phyloP scores from a whole-genome alignment of 352 stramenopile genomes.

The Pythium sukuiense region DNA sequence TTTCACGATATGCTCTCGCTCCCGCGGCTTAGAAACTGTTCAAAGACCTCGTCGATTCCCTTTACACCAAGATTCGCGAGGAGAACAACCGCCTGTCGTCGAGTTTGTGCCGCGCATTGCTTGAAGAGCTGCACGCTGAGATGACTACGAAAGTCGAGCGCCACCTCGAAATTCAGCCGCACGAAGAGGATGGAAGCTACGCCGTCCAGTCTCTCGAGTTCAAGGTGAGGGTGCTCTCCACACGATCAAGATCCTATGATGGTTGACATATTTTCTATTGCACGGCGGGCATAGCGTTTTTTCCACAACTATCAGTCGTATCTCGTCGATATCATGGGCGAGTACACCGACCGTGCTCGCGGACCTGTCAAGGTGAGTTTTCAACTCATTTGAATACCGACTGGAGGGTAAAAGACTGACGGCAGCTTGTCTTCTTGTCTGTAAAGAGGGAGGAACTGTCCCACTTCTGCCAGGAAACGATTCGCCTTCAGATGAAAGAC shows the following conservation, averaged over 20 bases:
- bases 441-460: constrained; percentile 66
- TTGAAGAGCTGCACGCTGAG: constrained; percentile 50
- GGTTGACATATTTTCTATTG: not conserved
- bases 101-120: constrained; percentile 53
- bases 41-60: constrained; percentile 65
- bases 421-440: not conserved
- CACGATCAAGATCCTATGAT: not conserved
- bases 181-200: constrained; percentile 59
- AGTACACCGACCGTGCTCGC: constrained; percentile 66
- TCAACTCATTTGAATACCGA: too few species aligned
- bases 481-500: constrained; percentile 52
- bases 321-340: constrained; percentile 66
- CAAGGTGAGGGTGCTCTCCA: constrained; percentile 43
- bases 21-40: constrained; percentile 64
- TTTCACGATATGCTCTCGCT: not conserved
- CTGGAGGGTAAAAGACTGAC: too few species aligned
- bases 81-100: constrained; percentile 72
- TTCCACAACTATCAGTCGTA: constrained; percentile 71
- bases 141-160: constrained; percentile 62
- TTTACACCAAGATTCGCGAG: constrained; percentile 67
- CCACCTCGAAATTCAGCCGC: constrained; percentile 42
- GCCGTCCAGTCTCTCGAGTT: constrained; percentile 66
- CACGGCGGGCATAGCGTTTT: constrained; percentile 45
- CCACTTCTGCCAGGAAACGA: constrained; percentile 59
- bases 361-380: constrained; percentile 54